Base-by-base conservation (phyloP, 306 rosid genomes). In the Castanopsis chinensis region DNA sequence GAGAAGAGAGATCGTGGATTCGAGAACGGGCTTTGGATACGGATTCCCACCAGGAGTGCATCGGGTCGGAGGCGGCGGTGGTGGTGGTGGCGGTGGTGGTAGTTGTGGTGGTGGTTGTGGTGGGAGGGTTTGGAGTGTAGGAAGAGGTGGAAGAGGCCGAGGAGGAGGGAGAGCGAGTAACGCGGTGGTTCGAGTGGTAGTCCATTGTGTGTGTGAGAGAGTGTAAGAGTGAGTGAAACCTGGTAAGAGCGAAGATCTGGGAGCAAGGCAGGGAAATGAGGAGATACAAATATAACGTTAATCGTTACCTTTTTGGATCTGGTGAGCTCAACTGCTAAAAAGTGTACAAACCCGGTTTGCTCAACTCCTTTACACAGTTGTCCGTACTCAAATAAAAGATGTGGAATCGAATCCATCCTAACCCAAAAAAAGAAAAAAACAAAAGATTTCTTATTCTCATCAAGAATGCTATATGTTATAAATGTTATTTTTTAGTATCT, bases 11-110 rank as follows among this genome's bases (percentile, higher is more conserved):
- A 59, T 96, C 85, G 72, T 93, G 92, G 88, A 95, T 95, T 25
- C 97, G 98, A 5, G 92, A 89, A 4, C 99, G 99, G 2, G 94
- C 99, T 57, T 90, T 95, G 83, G 99, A 92, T 21, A 95, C 84
- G 3, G 97, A 93, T 70, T 95, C 99, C 99, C 99, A 93, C 98
- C 98, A 94, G 0, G 98, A 89, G 65, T 94, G 98, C 97, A 94
- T 94, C 0, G 97, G 98, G 77, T 91, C 96, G 25, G 74, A 45
- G 58, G 9, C 19, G 61, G 76, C 60, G 75, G 80, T 60, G 45
- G 77, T 43, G 73, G 81, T 19, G 69, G 71, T 20, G 60, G 71
- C 6, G 59, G 77, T 71, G 35, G 81, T 69, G 52, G 41, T 70
- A 7, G 28, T 69, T 37, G 53, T 71, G 45, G 19, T 83, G 72